A percentile compares a stretch with the other conserved stretches of the same genome.
These are phyloP conservation scores for Cnidoscolus chayamansa DNA, from an alignment of 441 rosid species.

Conservation along the genomic window DNA sequence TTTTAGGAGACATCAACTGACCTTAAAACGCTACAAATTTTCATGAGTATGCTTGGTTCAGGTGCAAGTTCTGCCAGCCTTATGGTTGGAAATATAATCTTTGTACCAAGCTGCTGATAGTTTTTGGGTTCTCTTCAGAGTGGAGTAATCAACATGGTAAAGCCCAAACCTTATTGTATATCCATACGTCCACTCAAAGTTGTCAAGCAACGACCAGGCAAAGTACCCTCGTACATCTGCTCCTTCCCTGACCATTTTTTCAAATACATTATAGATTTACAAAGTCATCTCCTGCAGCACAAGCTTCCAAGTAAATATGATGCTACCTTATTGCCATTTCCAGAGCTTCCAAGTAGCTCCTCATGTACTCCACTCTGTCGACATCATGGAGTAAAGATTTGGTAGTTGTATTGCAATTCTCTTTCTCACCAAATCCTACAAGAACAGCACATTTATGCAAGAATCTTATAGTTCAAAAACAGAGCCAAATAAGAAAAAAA, in stretches of 20 bases:
- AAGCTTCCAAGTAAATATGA: not conserved
- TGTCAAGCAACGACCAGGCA: conserved; percentile 39
- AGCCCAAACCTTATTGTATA: conserved; percentile 35
- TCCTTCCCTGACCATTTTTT: conserved; percentile 23
- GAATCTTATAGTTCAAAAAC: not conserved
- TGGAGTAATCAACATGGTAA: conserved; percentile 31
- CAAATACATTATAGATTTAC: not conserved
- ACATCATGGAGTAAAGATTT: conserved; percentile 40
- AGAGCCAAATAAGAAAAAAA: not conserved
- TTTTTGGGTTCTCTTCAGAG: conserved; percentile 34
- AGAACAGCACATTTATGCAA: not conserved
- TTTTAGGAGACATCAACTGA: not conserved
- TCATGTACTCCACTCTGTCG: conserved; percentile 47
- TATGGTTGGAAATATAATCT: conserved; percentile 16
- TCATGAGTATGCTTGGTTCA: not conserved
- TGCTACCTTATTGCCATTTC: conserved; percentile 50
- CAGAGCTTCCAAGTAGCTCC: conserved; percentile 45
- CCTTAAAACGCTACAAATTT: not conserved
- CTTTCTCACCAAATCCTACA: conserved; percentile 43
- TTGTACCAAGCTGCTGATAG: conserved; percentile 37
- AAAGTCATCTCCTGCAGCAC: not conserved
- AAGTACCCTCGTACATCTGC: conserved; percentile 39
- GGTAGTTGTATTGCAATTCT: conserved; percentile 26
- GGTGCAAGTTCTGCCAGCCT: not conserved
- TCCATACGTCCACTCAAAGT: conserved; percentile 40